Percentiles rank a stretch among this genome's conserved stretches.
Conservation (phyloP, 768 basidiomycete species). For the Hericium erinaceus region DNA sequence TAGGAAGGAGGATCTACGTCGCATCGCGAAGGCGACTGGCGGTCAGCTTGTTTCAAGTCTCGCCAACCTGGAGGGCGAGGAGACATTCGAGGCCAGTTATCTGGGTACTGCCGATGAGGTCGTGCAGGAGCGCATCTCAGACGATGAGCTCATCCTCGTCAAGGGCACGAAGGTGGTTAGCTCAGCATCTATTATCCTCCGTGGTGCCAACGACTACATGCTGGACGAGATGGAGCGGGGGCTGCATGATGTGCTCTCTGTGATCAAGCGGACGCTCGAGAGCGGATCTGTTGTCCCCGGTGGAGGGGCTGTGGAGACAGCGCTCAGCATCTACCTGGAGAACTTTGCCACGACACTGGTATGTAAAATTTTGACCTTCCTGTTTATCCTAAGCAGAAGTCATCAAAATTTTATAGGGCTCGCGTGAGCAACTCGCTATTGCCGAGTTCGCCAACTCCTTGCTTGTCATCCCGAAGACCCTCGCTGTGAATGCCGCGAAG, state of each 20-base stretch:
- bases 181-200: conserved; percentile 85
- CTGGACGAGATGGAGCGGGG: conserved; percentile 99
- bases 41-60: conserved; percentile 88
- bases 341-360: conserved; percentile 98
- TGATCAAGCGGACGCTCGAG: conserved; percentile 96
- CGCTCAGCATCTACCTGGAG: conserved; percentile 93
- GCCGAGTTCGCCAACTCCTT: conserved; percentile 96
- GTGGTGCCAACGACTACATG: conserved; percentile 99
- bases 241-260: conserved; percentile 86
- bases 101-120: conserved; percentile 95
- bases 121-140: conserved; percentile 93
- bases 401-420: conserved; percentile 51
- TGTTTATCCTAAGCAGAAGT: not conserved
- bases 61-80: conserved; percentile 95
- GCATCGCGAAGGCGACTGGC: conserved; percentile 95
- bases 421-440: conserved; percentile 95
- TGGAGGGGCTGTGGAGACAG: conserved; percentile 95
- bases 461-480: conserved; percentile 91
- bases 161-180: conserved; percentile 97
- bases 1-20: conserved; percentile 92
- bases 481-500: conserved; percentile 96
- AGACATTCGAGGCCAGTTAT: conserved; percentile 88
- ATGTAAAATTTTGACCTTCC: conserved; percentile 22
- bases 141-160: conserved; percentile 94
- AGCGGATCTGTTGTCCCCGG: conserved; percentile 94